phyloP scores from a whole-genome alignment of 140 eudicot genomes.

The Senecio squalidus region DNA sequence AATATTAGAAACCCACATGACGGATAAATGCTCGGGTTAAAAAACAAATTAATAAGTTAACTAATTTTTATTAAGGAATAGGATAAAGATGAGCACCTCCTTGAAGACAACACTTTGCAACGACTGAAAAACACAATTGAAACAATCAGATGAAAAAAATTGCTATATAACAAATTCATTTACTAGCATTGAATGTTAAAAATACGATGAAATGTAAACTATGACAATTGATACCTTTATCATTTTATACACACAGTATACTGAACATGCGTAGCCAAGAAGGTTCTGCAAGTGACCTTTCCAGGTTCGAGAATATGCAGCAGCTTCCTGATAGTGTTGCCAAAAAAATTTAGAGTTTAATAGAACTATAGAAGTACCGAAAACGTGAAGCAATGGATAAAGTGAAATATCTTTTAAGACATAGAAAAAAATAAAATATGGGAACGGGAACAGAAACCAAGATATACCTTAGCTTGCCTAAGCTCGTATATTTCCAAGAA shows the following conservation, averaged over 20 bases:
- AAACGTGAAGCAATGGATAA: constrained; percentile 4
- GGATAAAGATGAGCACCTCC: constrained; percentile 49
- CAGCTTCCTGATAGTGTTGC: constrained; percentile 73
- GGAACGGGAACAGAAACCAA: neutral
- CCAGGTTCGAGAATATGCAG: constrained; percentile 98
- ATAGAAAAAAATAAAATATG: neutral
- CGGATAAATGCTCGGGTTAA: neutral
- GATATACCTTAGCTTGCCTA: constrained; percentile 84
- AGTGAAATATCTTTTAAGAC: constrained; percentile 6
- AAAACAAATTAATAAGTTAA: neutral
- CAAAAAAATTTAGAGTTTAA: constrained; percentile 3
- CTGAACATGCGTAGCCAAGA: constrained; percentile 90
- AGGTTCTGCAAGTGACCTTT: constrained; percentile 96
- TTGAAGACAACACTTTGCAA: constrained; percentile 97
- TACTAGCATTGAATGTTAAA: neutral
- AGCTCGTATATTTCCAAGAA: constrained; percentile 93
- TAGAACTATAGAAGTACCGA: neutral
- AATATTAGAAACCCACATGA: neutral
- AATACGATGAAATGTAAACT: neutral
- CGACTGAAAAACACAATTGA: constrained; percentile 57
- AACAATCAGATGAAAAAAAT: constrained; percentile 23
- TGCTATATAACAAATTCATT: constrained; percentile 2
- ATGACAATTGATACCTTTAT: constrained; percentile 47
- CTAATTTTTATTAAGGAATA: constrained; percentile 13
- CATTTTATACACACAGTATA: constrained; percentile 98